Evolutionary conservation across 805 yeast genomes (phyloP), one percentile per base, ranked within the genome.

Genomic region (Candida michaelii): DNA sequence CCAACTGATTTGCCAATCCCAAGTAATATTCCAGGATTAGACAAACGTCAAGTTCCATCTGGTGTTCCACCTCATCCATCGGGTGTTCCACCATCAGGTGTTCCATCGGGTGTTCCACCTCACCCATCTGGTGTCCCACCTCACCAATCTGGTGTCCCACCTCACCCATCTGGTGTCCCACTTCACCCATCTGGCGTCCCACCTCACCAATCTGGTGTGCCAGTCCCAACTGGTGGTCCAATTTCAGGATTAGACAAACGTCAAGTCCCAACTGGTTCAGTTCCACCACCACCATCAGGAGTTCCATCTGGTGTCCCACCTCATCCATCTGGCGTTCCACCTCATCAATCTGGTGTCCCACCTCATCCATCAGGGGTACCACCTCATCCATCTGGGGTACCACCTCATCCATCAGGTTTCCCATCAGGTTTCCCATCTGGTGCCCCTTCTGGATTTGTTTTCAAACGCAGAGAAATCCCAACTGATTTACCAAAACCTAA

Each of bases 71-170:
- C 16, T 9, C n/a, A n/a, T n/a, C 16, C 17, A 7, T n/a, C 17
- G 4, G 31, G 18, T 14, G 17, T 29, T 29, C 17, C 31, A n/a
- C n/a, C 33, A 27, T 10, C 9, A n/a, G 33, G 19, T 29, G 17
- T 29, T 13, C 17, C 31, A 15, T 30, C 33, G 16, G 33, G 10
- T 30, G 21, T 7, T 14, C 31, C 31, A n/a, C 16, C 31, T n/a
- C 10, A 11, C 19, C 23, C 36, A 10, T 23, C 36, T 32, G 27
- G 15, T n/a, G 25, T 32, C 36, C 34, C 36, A 32, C 24, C 24
- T 5, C n/a, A n/a, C n/a, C 34, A 21, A 31, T 12, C 34, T 11
- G 34, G 31, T 11, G 27, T 32, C 11, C 29, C 29, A 21, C 23
- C 23, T 6, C 23, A 21, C 5, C 5, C 5, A 21, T 8, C 8